These are phyloP conservation scores for Haematococcus lacustris DNA, from an alignment of 139 green algal genomes.

Conservation along the genomic window DNA sequence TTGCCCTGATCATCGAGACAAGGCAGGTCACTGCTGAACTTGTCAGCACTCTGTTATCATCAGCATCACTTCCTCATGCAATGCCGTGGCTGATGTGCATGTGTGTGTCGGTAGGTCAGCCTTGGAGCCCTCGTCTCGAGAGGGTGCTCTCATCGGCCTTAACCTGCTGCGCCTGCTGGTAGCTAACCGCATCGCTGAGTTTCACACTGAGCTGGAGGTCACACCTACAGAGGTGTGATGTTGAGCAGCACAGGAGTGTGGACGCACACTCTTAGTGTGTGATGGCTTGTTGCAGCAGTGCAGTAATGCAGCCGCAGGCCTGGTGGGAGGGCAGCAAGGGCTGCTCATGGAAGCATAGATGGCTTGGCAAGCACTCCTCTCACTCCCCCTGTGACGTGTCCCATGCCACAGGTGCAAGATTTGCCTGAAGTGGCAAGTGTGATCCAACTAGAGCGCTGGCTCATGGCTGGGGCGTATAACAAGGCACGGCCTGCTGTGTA, in stretches of 20 bases:
- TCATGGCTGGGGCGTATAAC: conserved; percentile 96
- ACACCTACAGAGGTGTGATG: conserved; percentile 52
- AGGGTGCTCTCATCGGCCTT: conserved; percentile 66
- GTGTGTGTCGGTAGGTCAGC: conserved; percentile 43
- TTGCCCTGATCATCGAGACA: too few relatives aligned
- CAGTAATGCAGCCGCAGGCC: neutral
- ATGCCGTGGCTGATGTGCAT: neutral
- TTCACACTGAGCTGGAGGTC: conserved; percentile 93
- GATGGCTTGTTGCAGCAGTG: neutral
- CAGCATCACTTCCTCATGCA: neutral
- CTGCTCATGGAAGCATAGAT: neutral
- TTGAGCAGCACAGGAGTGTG: neutral
- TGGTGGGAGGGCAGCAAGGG: neutral
- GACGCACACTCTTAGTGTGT: neutral
- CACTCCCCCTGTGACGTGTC: neutral
- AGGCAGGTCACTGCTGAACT: too few relatives aligned
- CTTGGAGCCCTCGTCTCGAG: conserved; percentile 55
- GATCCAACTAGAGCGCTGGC: conserved; percentile 80
- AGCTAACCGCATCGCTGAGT: conserved; percentile 93
- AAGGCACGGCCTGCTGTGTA: too few relatives aligned
- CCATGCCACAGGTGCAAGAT: conserved; percentile 13
- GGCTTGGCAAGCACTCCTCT: neutral
- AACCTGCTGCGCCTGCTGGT: conserved; percentile 92
- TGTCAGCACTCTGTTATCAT: neutral
- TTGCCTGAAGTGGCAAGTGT: conserved; percentile 49